Percentiles rank a stretch among this genome's conserved stretches.
Conservation (phyloP, 2,329 filamentous ascomycete species). For the Aureobasidium sp. region DNA sequence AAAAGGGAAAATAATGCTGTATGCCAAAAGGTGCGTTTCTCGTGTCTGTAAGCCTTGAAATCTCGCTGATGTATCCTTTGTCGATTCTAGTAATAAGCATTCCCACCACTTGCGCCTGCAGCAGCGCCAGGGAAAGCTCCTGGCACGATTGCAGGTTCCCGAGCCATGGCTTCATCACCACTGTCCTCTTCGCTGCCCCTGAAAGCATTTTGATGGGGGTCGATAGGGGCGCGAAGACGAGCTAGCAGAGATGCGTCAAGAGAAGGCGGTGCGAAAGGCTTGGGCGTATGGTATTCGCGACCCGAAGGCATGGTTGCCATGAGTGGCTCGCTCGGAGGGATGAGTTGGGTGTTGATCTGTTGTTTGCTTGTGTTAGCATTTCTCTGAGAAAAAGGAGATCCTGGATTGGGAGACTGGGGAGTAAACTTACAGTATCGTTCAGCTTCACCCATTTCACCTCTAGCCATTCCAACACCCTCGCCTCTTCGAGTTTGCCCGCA, state of each 20-base stretch:
- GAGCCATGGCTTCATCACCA: conserved; percentile 30
- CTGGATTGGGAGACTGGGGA: no score
- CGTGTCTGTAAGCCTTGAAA: not conserved
- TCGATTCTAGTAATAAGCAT: not conserved
- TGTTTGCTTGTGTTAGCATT: not conserved
- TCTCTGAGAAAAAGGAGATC: not conserved
- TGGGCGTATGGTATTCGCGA: conserved; percentile 70
- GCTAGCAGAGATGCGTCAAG: conserved; percentile 56
- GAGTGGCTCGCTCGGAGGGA: conserved; percentile 64
- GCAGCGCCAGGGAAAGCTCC: conserved; percentile 45
- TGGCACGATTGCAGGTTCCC: conserved; percentile 24
- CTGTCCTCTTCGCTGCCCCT: conserved; percentile 38
- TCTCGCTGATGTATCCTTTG: not conserved
- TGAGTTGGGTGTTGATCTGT: conserved; percentile 68
- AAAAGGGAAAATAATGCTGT: not conserved
- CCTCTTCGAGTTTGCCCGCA: conserved; percentile 77
- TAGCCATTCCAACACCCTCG: conserved; percentile 75
- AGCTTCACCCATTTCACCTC: conserved; percentile 82
- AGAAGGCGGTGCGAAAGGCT: conserved; percentile 55
- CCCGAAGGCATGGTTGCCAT: conserved; percentile 77
- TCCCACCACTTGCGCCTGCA: not conserved
- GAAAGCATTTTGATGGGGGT: conserved; percentile 36
- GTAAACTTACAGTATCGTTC: conserved; percentile 70
- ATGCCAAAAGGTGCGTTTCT: not conserved
- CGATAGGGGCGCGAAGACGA: conserved; percentile 48